Conservation (phyloP, 805 yeast genomes). For the Ogataea pilisensis region DNA sequence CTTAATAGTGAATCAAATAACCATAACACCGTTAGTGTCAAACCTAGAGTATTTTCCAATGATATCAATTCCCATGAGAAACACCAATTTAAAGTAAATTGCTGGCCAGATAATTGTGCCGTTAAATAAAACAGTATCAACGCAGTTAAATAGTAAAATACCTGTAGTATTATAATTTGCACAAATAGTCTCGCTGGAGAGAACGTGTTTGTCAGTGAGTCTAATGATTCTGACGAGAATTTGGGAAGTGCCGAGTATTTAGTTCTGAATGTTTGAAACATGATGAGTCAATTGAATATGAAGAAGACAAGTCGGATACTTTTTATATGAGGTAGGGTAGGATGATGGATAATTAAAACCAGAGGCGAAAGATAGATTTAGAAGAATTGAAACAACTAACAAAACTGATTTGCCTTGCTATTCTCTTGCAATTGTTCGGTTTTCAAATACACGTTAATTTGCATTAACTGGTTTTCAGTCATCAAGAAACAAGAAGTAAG, state of each 20-base stretch:
- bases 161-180: constrained; percentile 76
- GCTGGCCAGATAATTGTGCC: constrained; percentile 66
- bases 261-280: constrained; percentile 14
- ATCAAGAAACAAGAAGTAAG: too few species aligned
- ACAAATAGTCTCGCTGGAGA: constrained; percentile 57
- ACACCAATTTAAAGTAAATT: constrained; percentile 63
- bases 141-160: constrained; percentile 75
- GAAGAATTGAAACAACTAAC: too few species aligned
- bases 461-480: too few species aligned
- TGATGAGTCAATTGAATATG: neutral
- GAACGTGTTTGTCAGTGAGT: constrained; percentile 8
- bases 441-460: too few species aligned
- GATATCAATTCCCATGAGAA: constrained; percentile 78
- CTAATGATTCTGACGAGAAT: constrained; percentile 4
- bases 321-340: too few species aligned
- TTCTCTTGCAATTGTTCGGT: too few species aligned
- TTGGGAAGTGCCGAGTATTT: constrained; percentile 14
- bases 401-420: too few species aligned
- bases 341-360: too few species aligned
- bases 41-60: constrained; percentile 74
- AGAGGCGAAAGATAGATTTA: too few species aligned
- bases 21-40: constrained; percentile 75
- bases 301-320: too few species aligned
- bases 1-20: constrained; percentile 76
- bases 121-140: constrained; percentile 58